Evolutionary conservation across 73 alveolate species (phyloP), one percentile per base, ranked within the genome.

Genomic region (Halteria grandinella): DNA sequence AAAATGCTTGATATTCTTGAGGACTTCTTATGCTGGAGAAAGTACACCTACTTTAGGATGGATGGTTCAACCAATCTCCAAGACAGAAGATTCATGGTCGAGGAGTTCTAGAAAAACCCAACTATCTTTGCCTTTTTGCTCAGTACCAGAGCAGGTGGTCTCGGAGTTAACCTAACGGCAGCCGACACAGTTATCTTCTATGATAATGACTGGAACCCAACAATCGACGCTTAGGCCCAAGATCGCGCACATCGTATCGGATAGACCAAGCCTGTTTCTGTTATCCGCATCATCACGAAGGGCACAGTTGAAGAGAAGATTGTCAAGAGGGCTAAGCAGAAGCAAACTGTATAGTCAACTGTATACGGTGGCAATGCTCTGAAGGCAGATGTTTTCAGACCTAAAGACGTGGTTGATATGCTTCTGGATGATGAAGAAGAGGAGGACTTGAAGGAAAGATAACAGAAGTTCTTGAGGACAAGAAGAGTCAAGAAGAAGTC

Each of bases 131-230:
- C 96, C 21, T 97, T 97, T 87, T 70, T 97, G 49, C 84, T 95
- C 25, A 92, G 98, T 18, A 97, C 99, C 1, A 69, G 99, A 58
- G 99, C 99, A 0, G 99, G 99, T 5, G 99, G 99, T 1, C 83
- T 97, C 32, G 99, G 99, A 28, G 96, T 97, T 36, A 97, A 95
- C 62, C 76, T 97, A 48, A 95, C 98, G 5, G 99, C 96, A 48
- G 99, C 99, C 27, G 99, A 97, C 90, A 96, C 98, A 11, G 99
- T 97, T 14, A 92, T 97, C 49, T 96, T 97, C 85, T 97, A 95
- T 80, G 99, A 97, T 80, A 97, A 92, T 86, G 99, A 97, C 82
- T 97, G 99, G 99, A 97, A 97, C 86, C 99, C 99, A 12, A 95
- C 99, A 10, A 97, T 95, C 99, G 99, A 97, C 78, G 98, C 99